Evolutionary conservation across 225 moss, liverwort and hornwort species (phyloP), one percentile per base, ranked within the genome.

Genomic region (Asterella californica): DNA sequence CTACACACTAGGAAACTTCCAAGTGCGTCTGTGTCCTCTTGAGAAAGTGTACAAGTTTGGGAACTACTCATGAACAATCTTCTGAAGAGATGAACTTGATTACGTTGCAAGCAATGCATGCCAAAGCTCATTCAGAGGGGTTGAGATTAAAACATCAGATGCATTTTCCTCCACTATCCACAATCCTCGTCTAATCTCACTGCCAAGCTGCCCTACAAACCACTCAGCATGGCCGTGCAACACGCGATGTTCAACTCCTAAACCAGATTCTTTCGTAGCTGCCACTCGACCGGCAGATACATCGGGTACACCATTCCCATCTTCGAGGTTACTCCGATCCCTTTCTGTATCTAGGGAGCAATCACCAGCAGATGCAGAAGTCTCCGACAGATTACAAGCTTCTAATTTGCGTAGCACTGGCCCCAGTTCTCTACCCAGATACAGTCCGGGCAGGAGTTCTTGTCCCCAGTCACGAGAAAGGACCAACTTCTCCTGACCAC

Each of bases 191-290:
- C 90, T 82, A 76, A 93, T 87, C 61, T 90, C 90, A 84, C 90
- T 91, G 78, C 91, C 92, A 45, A 93, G 64, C 36, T 91, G 91
- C 38, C 92, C 92, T 38, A 93, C 90, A 77, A 87, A 90, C 92
- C 92, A 93, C 82, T 93, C 83, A 49, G 84, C 89, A 83, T 93
- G 91, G 60, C 92, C 92, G 78, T 93, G 91, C 66, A 91, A 86
- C 60, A 93, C 82, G 30, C 89, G 91, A 85, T 93, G 91, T 79
- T 90, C 86, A 78, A 92, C 83, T 69, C 70, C 79, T 32, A 65
- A 81, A 59, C 86, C 85, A 76, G 87, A 81, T 70, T 88, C 84
- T 61, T 84, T 84, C 72, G 64, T 81, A 63, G 76, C 74, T 73
- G 59, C 77, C 61, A 77, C 86, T 36, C 83, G 82, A 59, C 79